phyloP scores from a whole-genome alignment of 768 basidiomycete genomes.

The Lentinula boryana region DNA sequence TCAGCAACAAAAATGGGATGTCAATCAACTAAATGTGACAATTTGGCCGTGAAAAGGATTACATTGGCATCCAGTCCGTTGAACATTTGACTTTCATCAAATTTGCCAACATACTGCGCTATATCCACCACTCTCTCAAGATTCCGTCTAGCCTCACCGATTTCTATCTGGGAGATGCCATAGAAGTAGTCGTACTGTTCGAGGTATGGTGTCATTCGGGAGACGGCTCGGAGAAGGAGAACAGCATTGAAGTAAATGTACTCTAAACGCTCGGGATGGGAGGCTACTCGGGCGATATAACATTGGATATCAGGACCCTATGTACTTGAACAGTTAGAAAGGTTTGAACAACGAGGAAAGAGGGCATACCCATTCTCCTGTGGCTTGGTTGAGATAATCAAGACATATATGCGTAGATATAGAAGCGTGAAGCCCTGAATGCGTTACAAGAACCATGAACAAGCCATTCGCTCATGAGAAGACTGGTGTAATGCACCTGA shows the following conservation, averaged over 20 bases:
- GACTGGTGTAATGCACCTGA: constrained; percentile 54
- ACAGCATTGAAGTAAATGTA: constrained; percentile 79
- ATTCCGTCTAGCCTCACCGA: constrained; percentile 32
- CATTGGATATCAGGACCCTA: constrained; percentile 68
- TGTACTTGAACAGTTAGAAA: not conserved
- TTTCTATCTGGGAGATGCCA: constrained; percentile 33
- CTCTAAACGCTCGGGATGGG: constrained; percentile 79
- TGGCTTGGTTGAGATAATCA: constrained; percentile 85
- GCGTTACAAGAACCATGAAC: not conserved
- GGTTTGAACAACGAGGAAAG: not conserved
- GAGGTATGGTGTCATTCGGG: constrained; percentile 60
- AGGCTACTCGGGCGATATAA: constrained; percentile 76
- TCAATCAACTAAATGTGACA: constrained; percentile 1
- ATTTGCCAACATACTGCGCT: constrained; percentile 48
- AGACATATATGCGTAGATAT: constrained; percentile 96
- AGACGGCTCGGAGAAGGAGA: constrained; percentile 62
- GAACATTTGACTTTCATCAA: constrained; percentile 66
- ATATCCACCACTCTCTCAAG: constrained; percentile 41
- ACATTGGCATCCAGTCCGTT: constrained; percentile 70
- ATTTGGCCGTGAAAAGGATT: constrained; percentile 28
- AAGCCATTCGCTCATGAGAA: not conserved
- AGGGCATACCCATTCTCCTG: constrained; percentile 80
- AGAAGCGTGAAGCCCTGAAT: constrained; percentile 82
- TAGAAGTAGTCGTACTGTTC: constrained; percentile 57
- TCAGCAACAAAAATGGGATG: not conserved